phyloP scores from a whole-genome alignment of 129 eudicot genomes.

The Cynara cardunculus region DNA sequence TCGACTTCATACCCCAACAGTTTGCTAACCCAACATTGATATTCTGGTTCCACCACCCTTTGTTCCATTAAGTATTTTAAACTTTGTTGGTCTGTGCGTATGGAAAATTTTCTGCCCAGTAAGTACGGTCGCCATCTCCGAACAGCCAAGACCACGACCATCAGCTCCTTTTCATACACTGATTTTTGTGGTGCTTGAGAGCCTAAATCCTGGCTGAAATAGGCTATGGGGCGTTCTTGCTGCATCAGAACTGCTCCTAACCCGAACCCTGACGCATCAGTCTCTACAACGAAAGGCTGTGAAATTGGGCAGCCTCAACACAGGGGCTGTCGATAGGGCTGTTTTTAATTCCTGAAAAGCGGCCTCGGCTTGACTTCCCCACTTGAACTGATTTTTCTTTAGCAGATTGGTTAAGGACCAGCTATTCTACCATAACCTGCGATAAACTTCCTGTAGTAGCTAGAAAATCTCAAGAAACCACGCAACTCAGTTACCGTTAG shows the following conservation, averaged over 20 bases:
- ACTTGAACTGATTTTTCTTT: too few relatives aligned
- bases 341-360: too few relatives aligned
- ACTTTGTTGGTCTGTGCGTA: neutral
- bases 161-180: neutral
- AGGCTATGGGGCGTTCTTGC: neutral
- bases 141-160: neutral
- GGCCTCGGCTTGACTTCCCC: too few relatives aligned
- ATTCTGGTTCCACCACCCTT: neutral
- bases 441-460: too few relatives aligned
- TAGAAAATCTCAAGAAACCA: too few relatives aligned
- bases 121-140: neutral
- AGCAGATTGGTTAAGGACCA: too few relatives aligned
- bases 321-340: too few relatives aligned
- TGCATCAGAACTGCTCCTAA: neutral
- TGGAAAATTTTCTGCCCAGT: neutral
- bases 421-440: too few relatives aligned
- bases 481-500: too few relatives aligned
- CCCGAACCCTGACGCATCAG: neutral
- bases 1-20: neutral
- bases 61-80: neutral
- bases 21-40: neutral
- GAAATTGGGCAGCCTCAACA: too few relatives aligned
- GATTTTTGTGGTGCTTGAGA: neutral
- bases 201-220: neutral
- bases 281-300: neutral